Evolutionary conservation across 495 filamentous ascomycete genomes (phyloP).

Genomic region (Physcia stellaris): DNA sequence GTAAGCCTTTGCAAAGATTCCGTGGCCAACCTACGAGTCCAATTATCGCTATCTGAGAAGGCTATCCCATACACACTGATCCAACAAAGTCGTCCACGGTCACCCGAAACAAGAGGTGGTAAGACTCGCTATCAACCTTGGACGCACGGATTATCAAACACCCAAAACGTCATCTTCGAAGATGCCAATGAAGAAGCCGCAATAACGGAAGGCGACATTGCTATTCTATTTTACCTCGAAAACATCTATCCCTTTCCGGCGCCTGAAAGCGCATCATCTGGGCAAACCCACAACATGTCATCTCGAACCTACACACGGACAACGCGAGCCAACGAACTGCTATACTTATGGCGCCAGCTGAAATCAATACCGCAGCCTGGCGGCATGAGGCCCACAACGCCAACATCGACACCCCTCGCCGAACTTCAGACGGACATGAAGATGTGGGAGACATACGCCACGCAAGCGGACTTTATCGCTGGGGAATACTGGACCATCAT

Average conservation of each 20-base stretch:
- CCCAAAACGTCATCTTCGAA: conserved; percentile 30
- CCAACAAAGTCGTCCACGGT: conserved; percentile 1
- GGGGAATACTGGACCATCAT: conserved; percentile 42
- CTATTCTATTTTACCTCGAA: conserved; percentile 43
- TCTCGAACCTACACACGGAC: conserved; percentile 24
- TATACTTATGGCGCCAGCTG: conserved; percentile 22
- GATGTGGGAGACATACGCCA: conserved; percentile 36
- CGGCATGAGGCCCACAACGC: conserved; percentile 6
- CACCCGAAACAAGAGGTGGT: not conserved
- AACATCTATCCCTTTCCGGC: conserved; percentile 26
- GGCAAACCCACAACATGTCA: conserved; percentile 17
- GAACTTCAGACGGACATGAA: conserved; percentile 23
- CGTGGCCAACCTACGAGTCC: conserved; percentile 43
- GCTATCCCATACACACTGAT: conserved; percentile 37
- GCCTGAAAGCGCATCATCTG: conserved; percentile 13
- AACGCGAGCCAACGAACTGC: conserved; percentile 24
- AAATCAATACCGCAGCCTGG: conserved; percentile 4
- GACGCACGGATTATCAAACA: conserved; percentile 17
- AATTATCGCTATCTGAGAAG: conserved; percentile 43
- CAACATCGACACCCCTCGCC: conserved; percentile 9
- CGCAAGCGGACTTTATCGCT: conserved; percentile 39
- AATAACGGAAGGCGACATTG: conserved; percentile 29
- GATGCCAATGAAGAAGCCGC: conserved; percentile 38
- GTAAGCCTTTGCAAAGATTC: conserved; percentile 38
- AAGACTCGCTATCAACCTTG: conserved; percentile 9